These are phyloP conservation scores for Arthromyces matolae DNA, from an alignment of 768 basidiomycete genomes.

Conservation along the genomic window DNA sequence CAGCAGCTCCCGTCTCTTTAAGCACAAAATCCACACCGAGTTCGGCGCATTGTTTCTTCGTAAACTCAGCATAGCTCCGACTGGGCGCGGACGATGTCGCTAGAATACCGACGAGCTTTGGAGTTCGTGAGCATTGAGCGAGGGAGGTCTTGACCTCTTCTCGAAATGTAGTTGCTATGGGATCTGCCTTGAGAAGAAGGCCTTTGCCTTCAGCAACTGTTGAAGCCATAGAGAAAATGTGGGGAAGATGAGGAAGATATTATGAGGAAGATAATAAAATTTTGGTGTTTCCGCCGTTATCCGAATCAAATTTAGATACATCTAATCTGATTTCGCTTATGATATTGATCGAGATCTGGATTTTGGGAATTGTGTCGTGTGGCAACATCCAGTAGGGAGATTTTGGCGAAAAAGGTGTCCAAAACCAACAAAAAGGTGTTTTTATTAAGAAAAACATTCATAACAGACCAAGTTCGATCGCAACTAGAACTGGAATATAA, in stretches of 20 bases:
- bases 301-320: slow-evolving; percentile 8
- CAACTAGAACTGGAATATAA: not conserved
- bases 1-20: slow-evolving; percentile 62
- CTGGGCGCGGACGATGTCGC: slow-evolving; percentile 81
- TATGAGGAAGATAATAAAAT: slow-evolving; percentile 4
- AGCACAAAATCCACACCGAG: slow-evolving; percentile 88
- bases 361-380: too few species aligned
- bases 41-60: slow-evolving; percentile 83
- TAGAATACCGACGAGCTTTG: slow-evolving; percentile 88
- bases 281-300: slow-evolving; percentile 7
- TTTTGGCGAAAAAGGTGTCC: too few species aligned
- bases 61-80: slow-evolving; percentile 85
- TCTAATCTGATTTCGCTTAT: slow-evolving; percentile 16
- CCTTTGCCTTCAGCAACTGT: slow-evolving; percentile 50
- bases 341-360: too few species aligned
- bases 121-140: slow-evolving; percentile 35
- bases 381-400: too few species aligned
- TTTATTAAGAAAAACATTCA: too few species aligned
- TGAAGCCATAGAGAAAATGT: slow-evolving; percentile 16
- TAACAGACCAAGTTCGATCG: too few species aligned
- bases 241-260: not conserved
- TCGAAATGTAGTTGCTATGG: slow-evolving; percentile 67
- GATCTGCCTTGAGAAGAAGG: slow-evolving; percentile 73
- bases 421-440: too few species aligned
- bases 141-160: slow-evolving; percentile 60